phyloP scores from a whole-genome alignment of 768 basidiomycete species.

The Podaxis carcinomalis region DNA sequence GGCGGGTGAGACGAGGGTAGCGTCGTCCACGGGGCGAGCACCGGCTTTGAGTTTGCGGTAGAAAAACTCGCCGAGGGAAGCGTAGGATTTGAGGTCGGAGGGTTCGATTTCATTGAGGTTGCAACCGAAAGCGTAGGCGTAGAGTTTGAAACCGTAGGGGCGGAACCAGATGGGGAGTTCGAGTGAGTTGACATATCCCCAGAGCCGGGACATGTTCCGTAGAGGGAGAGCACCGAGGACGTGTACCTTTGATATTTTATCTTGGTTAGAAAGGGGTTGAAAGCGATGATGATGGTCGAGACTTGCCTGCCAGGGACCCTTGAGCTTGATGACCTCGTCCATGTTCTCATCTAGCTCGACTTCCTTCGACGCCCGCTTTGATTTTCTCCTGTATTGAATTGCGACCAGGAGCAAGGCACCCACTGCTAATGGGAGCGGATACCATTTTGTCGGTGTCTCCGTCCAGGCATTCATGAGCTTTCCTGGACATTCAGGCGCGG shows the following conservation, averaged over 20 bases:
- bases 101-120: conserved; percentile 89
- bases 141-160: conserved; percentile 84
- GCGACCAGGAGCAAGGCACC: conserved; percentile 84
- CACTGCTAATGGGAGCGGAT: conserved; percentile 87
- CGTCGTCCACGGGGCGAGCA: conserved; percentile 72
- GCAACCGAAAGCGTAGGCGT: conserved; percentile 88
- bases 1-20: conserved; percentile 85
- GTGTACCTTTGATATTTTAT: conserved; percentile 63
- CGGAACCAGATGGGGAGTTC: conserved; percentile 94
- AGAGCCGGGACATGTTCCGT: conserved; percentile 91
- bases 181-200: conserved; percentile 94
- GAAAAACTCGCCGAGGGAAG: conserved; percentile 93
- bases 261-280: not conserved
- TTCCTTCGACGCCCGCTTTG: conserved; percentile 45
- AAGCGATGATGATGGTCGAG: not conserved
- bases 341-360: conserved; percentile 83
- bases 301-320: conserved; percentile 91
- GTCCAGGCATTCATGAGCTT: conserved; percentile 76
- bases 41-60: conserved; percentile 84
- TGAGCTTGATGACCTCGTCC: conserved; percentile 71
- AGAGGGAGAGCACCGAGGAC: conserved; percentile 94
- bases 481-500: conserved; percentile 30
- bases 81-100: conserved; percentile 72
- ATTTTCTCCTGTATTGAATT: conserved; percentile 68
- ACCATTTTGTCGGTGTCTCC: conserved; percentile 91